Base-by-base conservation (phyloP, 2,329 filamentous ascomycete species). In the Lecanicillium sp. region DNA sequence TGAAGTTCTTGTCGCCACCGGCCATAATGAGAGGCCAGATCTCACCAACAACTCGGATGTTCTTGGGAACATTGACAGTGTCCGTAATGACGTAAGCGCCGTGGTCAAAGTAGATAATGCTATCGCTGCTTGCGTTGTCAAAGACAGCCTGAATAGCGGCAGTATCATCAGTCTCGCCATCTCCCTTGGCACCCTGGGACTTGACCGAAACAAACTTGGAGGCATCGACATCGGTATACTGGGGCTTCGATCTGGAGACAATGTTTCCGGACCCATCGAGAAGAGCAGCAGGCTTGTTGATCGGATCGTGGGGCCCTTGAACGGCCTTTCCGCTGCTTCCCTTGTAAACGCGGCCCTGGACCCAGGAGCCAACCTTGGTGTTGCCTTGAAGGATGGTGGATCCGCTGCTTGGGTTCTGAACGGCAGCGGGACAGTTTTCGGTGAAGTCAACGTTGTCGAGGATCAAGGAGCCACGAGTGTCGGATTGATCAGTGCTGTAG, bases 11-110 rank as follows among this genome's bases (percentile, higher is more conserved):
- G 52, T 64, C 55, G 38, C 89, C 89, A 36, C 80, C 76, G 18
- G 86, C 89, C 72, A 95, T 83, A 58, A 96, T 83, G 45, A 94
- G 65, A 3, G 90, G 83, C 85, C 86, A 95, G 56, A 94, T 80
- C 63, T 95, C 88, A 51, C 90, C 90, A 7, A 85, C 85, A 55
- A 96, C 89, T 64, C 81, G 84, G 65, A 90, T 79, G 53, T 87
- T 75, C 67, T 83, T 83, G 41, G 84, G 84, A 8, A 89, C 71
- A 48, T 75, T 73, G 57, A 89, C 64, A 1, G 84, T 89, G 49
- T 76, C 69, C 31, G 74, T 79, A 48, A 89, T 65, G 39, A 84
- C 58, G 57, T 89, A 87, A 35, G 80, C 73, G 39, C 85, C 85
- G 51, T 83, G 79, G 52, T 86, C 82, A 48, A 90, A 82, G 63